These are phyloP conservation scores for Gnaphalium uliginosum DNA, from an alignment of 129 eudicot genomes.

Conservation along the genomic window DNA sequence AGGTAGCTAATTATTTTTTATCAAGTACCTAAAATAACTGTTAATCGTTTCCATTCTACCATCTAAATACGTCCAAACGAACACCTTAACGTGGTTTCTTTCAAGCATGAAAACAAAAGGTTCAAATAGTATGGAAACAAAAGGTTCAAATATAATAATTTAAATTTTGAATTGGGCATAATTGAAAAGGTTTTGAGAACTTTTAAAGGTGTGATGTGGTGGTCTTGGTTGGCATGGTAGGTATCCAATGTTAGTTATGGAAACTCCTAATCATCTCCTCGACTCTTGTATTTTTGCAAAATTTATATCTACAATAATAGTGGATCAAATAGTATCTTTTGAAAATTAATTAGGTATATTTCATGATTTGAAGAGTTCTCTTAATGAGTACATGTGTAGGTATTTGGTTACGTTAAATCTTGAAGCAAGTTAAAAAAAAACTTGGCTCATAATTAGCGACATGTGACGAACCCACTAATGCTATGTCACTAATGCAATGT, in stretches of 20 bases:
- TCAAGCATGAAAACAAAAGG: background rate
- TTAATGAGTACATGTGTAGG: too few species aligned
- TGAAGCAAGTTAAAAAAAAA: too few species aligned
- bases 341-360: background rate
- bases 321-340: background rate
- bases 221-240: constrained; percentile 26
- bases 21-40: too few species aligned
- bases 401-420: too few species aligned
- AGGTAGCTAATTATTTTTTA: too few species aligned
- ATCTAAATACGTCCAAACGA: background rate
- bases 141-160: background rate
- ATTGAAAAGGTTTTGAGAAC: background rate
- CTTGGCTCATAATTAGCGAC: too few species aligned
- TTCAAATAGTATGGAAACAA: background rate
- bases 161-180: background rate
- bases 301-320: too few species aligned
- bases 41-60: too few species aligned
- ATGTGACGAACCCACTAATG: too few species aligned
- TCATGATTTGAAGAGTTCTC: too few species aligned
- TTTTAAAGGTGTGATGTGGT: background rate
- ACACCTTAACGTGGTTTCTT: background rate
- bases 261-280: constrained; percentile 4
- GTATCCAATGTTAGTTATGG: constrained; percentile 21
- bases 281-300: background rate
- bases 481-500: too few species aligned